Evolutionary conservation across 2,329 filamentous ascomycete species (phyloP).

Genomic region (Epichloe elymi): DNA sequence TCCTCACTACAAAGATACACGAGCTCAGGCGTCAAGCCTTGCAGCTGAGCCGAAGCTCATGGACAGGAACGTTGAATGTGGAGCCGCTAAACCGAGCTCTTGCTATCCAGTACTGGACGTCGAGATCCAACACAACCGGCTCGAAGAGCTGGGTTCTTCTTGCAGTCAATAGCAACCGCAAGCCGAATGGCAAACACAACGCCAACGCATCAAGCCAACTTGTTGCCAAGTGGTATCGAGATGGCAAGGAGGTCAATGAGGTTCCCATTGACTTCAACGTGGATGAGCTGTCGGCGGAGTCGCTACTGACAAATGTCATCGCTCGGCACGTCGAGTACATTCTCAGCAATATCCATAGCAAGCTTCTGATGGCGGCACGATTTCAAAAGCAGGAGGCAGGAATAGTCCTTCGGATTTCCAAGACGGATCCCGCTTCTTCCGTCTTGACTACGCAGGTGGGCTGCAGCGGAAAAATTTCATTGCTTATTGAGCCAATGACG

Average conservation of each 20-base stretch:
- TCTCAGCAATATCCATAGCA: constrained; percentile 51
- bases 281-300: constrained; percentile 57
- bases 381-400: constrained; percentile 47
- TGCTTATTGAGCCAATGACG: constrained; percentile 64
- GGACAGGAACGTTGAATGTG: constrained; percentile 66
- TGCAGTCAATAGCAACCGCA: constrained; percentile 58
- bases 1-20: constrained; percentile 80
- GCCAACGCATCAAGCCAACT: constrained; percentile 40
- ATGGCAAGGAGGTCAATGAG: constrained; percentile 61
- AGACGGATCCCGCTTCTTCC: constrained; percentile 52
- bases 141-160: constrained; percentile 86
- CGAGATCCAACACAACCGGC: constrained; percentile 35
- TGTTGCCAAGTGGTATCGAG: constrained; percentile 68
- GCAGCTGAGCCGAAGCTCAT: constrained; percentile 54
- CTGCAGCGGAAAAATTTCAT: constrained; percentile 40
- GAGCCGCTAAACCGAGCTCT: constrained; percentile 72
- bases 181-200: constrained; percentile 25
- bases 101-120: constrained; percentile 82
- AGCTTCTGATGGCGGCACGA: constrained; percentile 44
- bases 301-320: constrained; percentile 60
- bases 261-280: constrained; percentile 55
- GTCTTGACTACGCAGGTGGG: constrained; percentile 58
- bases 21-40: constrained; percentile 67
- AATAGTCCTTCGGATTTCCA: constrained; percentile 44
- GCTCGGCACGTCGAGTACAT: constrained; percentile 62